phyloP scores from a whole-genome alignment of 371 early-diverging fungal species.

The Mortierella sp. region DNA sequence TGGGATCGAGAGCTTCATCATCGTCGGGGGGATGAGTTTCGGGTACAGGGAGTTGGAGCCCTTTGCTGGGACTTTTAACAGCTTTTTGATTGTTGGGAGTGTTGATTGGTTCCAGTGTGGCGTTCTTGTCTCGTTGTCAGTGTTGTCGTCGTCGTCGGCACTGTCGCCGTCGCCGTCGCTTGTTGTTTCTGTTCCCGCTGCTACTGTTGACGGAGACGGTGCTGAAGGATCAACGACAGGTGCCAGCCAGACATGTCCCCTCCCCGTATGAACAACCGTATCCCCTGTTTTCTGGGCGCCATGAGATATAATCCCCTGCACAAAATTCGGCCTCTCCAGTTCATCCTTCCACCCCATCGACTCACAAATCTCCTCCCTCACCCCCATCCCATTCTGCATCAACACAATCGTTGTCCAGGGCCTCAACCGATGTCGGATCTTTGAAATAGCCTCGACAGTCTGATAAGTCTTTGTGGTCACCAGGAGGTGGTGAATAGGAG shows the following conservation, averaged over 20 bases:
- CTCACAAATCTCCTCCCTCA: conserved; percentile 48
- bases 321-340: conserved; percentile 46
- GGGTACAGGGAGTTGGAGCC: conserved; percentile 12
- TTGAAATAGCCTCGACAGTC: conserved; percentile 48
- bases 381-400: conserved; percentile 57
- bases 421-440: conserved; percentile 51
- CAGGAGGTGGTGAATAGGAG: conserved; percentile 47
- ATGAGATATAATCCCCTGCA: conserved; percentile 54
- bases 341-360: conserved; percentile 48
- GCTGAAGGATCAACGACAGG: conserved; percentile 14
- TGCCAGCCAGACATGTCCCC: conserved; percentile 42
- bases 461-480: conserved; percentile 53
- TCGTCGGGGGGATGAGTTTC: conserved; percentile 1
- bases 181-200: background rate
- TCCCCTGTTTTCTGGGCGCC: conserved; percentile 37
- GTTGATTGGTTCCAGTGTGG: background rate
- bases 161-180: background rate
- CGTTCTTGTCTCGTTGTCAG: background rate
- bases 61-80: background rate
- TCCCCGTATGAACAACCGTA: conserved; percentile 50
- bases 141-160: background rate
- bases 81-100: background rate
- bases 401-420: conserved; percentile 55
- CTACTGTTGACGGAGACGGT: background rate
- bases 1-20: conserved; percentile 7